Evolutionary conservation across 1,284 basidiomycete genomes (phyloP), one percentile per base, ranked within the genome.

Genomic region (Xanthoconium separans): DNA sequence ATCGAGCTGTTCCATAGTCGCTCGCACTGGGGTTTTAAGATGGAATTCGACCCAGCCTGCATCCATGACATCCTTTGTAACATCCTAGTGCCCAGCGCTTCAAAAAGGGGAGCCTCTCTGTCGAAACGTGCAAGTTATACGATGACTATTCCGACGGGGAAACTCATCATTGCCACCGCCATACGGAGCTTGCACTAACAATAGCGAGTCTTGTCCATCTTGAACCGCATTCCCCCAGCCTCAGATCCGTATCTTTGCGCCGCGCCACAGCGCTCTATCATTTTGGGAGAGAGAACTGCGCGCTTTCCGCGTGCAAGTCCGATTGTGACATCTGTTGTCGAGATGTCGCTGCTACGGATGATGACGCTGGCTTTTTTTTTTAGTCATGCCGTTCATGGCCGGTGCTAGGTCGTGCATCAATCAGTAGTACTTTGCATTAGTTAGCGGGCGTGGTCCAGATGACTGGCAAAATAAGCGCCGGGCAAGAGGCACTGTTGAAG

Each of bases 1-100:
- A n/a, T n/a, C n/a, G n/a, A n/a, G n/a, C n/a, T n/a, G n/a, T n/a
- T n/a, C n/a, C n/a, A n/a, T n/a, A n/a, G n/a, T n/a, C n/a, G n/a
- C n/a, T n/a, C n/a, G n/a, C n/a, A n/a, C n/a, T n/a, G n/a, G n/a
- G n/a, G n/a, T n/a, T n/a, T n/a, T n/a, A n/a, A n/a, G n/a, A n/a
- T n/a, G 77, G 72, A 70, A 60, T 79, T 76, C 48, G 71, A 73
- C 1, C 52, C 57, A 0, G 76, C 75, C 4, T 73, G 73, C 18
- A 70, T 79, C 57, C 65, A 73, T 37, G 78, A 79, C 60, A 69
- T 75, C 0, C 65, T 80, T 18, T 75, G 79, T 6, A 31, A 77
- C 22, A 72, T 70, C 41, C 53, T 62, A 1, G 70, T 70, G 16
- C 65, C 75, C 22, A 73, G 77, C 27, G 56, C 83, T 13, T 65